Conservation (phyloP, 176 grass and related monocot genomes). For the Carex pumila region DNA sequence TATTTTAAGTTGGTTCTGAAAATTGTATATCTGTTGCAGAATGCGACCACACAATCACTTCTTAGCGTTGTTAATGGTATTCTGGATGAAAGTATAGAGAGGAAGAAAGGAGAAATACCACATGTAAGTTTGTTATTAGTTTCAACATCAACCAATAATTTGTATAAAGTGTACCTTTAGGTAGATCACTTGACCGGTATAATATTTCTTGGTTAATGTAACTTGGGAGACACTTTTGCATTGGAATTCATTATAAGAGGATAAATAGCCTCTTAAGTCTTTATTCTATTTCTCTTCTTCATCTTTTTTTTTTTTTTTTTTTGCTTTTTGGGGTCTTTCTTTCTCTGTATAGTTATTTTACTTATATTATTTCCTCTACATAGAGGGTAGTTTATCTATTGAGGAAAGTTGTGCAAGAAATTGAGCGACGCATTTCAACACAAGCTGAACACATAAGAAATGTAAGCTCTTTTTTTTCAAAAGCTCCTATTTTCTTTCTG, state of each 20-base stretch:
- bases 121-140: constrained; percentile 52
- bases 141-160: not conserved
- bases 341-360: constrained; percentile 13
- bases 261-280: not conserved
- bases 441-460: constrained; percentile 95
- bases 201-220: not conserved
- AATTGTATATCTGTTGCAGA: constrained; percentile 42
- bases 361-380: constrained; percentile 22
- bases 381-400: constrained; percentile 78
- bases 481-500: constrained; percentile 7
- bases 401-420: constrained; percentile 90
- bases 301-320: not conserved
- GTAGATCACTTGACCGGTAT: not conserved
- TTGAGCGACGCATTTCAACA: constrained; percentile 83
- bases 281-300: not conserved
- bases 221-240: not conserved
- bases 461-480: constrained; percentile 51
- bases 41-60: constrained; percentile 88
- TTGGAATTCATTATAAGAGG: not conserved
- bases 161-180: not conserved
- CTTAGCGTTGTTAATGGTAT: constrained; percentile 88
- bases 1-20: constrained; percentile 19
- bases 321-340: not conserved
- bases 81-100: constrained; percentile 96
- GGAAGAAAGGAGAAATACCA: constrained; percentile 96